Base-by-base conservation (phyloP, 2,329 filamentous ascomycete genomes). In the Talaromyces sp. region DNA sequence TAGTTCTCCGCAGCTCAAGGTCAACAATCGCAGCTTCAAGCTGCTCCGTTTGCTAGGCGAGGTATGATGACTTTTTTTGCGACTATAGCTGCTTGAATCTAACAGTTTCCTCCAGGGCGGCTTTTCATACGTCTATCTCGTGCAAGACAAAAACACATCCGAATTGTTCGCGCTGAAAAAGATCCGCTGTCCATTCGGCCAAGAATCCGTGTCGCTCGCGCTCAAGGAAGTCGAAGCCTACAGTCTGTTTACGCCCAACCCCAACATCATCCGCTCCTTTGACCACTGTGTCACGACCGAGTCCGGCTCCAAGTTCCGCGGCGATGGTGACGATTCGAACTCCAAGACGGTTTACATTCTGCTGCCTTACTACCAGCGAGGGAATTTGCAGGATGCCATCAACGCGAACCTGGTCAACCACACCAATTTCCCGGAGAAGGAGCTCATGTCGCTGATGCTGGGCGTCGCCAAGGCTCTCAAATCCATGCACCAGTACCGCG, bases 171-270 rank as follows among this genome's bases (percentile, higher is more conserved):
- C 95, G 18, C 87, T 98, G 65, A 99, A 99, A 79, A 99, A 99
- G 84, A 99, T 99, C 76, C 89, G 94, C 73, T 99, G 95, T 82
- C 94, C 95, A 4, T 98, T 99, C 72, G 95, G 95, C 67, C 90
- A 95, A 76, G 95, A 99, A 82, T 96, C 92, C 30, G 94, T 99
- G 63, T 88, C 92, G 67, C 92, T 91, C 75, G 95, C 95, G 57
- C 89, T 98, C 83, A 94, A 94, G 76, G 95, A 99, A 81, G 95
- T 98, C 65, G 94, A 98, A 76, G 94, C 95, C 56, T 99, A 99
- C 81, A 89, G 89, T 67, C 86, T 97, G 63, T 99, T 99, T 80
- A 82, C 87, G 60, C 87, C 89, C 67, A 86, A 91, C 65, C 86
- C 89, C 9, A 92, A 92, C 77, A 95, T 98, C 76, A 96, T 97